Percentiles rank a stretch among this genome's conserved stretches.
Conservation (phyloP, 2,329 filamentous ascomycete genomes). For the Pseudogymnoascus sp. region DNA sequence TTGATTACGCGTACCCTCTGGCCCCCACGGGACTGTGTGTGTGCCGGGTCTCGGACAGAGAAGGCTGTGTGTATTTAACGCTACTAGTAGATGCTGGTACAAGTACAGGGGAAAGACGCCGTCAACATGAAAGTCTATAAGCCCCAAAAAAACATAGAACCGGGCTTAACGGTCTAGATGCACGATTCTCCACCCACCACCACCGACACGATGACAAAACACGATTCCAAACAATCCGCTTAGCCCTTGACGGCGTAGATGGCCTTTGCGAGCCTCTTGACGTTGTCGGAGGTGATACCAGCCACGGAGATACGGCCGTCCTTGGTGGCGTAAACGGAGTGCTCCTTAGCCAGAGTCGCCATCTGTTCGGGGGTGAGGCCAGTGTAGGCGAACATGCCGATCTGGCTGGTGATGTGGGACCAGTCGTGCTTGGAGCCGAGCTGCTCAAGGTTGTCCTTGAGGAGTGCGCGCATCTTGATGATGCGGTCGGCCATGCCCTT, state of each 20-base stretch:
- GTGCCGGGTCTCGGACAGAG: background rate
- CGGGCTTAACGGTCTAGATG: background rate
- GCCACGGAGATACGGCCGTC: conserved; percentile 81
- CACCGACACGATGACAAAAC: background rate
- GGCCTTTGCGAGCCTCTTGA: conserved; percentile 70
- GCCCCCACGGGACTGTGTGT: background rate
- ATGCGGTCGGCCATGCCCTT: conserved; percentile 99
- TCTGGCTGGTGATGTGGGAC: conserved; percentile 97
- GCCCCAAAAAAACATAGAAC: background rate
- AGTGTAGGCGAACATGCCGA: conserved; percentile 99
- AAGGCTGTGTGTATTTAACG: background rate
- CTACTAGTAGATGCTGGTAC: background rate
- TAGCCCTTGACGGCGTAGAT: conserved; percentile 77
- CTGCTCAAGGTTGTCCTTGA: conserved; percentile 91
- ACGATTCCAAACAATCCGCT: background rate
- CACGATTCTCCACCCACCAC: background rate
- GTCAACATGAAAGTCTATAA: background rate
- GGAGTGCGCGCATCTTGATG: conserved; percentile 91
- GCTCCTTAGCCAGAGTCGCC: conserved; percentile 83
- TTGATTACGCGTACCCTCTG: background rate
- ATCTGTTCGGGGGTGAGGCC: conserved; percentile 87
- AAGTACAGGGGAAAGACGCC: background rate
- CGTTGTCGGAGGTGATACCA: conserved; percentile 72
- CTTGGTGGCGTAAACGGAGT: conserved; percentile 96
- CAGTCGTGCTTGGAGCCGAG: conserved; percentile 95